phyloP scores from a whole-genome alignment of 1,284 basidiomycete genomes.

The Rhodotorula sp. region DNA sequence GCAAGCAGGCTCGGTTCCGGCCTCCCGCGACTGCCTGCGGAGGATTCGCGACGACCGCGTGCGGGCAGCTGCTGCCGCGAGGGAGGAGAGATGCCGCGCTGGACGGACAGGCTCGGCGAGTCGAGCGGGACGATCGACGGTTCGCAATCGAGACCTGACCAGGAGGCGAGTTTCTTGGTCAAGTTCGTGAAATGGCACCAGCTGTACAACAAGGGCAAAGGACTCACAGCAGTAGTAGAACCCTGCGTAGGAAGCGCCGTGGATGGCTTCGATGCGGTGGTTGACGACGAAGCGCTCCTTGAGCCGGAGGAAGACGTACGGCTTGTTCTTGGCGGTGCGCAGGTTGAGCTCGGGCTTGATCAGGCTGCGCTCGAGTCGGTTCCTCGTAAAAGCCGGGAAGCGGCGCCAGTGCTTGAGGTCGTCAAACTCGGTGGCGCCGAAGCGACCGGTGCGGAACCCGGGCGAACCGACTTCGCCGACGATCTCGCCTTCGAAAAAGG shows the following conservation, averaged over 20 bases:
- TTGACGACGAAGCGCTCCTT: conserved; percentile 94
- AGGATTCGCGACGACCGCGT: conserved; percentile 1
- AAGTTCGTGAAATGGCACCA: background rate
- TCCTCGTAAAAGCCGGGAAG: conserved; percentile 71
- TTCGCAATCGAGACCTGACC: conserved; percentile 22
- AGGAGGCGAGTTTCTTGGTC: too few species aligned
- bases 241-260: conserved; percentile 90
- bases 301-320: conserved; percentile 82
- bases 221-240: conserved; percentile 65
- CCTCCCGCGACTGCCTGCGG: background rate
- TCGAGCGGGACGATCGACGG: background rate
- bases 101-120: background rate
- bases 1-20: background rate
- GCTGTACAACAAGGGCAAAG: background rate
- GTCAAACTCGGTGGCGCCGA: conserved; percentile 80
- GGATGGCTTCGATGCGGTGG: conserved; percentile 80
- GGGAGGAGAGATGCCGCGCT: conserved; percentile 19
- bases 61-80: background rate
- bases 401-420: conserved; percentile 88
- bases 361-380: conserved; percentile 63
- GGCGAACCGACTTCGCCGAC: conserved; percentile 69
- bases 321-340: conserved; percentile 24
- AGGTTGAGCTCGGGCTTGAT: conserved; percentile 59
- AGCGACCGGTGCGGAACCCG: conserved; percentile 78
- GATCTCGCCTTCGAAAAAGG: conserved; percentile 84